Conservation (phyloP, 129 eudicot species). For the Calendula officinalis region DNA sequence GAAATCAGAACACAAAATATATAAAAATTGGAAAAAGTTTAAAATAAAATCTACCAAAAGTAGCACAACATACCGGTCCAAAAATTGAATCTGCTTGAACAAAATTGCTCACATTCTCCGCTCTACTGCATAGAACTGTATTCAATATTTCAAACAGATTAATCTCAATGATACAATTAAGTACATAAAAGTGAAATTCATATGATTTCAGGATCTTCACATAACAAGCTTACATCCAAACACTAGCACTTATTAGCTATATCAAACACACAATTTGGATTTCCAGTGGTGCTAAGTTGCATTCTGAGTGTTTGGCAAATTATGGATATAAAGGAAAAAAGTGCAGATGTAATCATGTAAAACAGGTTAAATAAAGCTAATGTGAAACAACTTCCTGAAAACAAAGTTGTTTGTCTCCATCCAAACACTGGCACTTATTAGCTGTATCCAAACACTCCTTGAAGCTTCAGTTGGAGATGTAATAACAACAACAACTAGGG, state of each 20-base stretch:
- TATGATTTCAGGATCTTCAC: not conserved
- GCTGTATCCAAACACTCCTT: too few relatives aligned
- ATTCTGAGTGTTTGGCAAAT: too few relatives aligned
- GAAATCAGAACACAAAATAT: not conserved
- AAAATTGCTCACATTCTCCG: constrained; percentile 84
- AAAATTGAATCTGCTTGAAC: constrained; percentile 64
- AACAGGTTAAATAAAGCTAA: too few relatives aligned
- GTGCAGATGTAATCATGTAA: too few relatives aligned
- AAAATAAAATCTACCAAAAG: not conserved
- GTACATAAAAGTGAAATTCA: not conserved
- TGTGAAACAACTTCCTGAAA: too few relatives aligned
- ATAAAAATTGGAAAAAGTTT: not conserved
- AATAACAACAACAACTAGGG: constrained; percentile 15
- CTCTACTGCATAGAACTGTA: constrained; percentile 78
- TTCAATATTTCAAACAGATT: constrained; percentile 9
- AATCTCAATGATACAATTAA: constrained; percentile 6
- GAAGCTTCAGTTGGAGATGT: constrained; percentile 1
- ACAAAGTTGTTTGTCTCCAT: too few relatives aligned
- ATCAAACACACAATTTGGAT: too few relatives aligned
- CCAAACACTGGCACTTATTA: too few relatives aligned
- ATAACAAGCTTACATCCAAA: not conserved
- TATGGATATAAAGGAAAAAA: too few relatives aligned
- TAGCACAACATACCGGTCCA: constrained; percentile 59
- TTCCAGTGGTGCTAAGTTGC: too few relatives aligned
- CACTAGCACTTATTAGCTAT: too few relatives aligned